Conservation (phyloP, 176 grass and related monocot genomes). For the Oryza meridionalis region DNA sequence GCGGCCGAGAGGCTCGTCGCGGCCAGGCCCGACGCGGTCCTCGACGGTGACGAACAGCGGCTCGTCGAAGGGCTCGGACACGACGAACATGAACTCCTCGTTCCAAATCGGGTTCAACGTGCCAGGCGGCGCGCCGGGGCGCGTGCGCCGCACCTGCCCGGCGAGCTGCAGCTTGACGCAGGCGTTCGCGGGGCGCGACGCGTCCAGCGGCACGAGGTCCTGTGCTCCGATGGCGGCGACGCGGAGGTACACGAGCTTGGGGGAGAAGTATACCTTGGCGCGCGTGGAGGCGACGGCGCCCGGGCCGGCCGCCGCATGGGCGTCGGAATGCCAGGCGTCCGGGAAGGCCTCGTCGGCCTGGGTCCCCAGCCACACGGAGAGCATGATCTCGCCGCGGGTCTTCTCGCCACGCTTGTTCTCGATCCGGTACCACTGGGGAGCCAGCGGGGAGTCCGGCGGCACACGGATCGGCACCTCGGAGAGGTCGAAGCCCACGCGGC, state of each 20-base stretch:
- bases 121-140: constrained; percentile 45
- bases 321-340: constrained; percentile 88
- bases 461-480: constrained; percentile 78
- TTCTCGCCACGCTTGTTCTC: constrained; percentile 71
- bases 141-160: constrained; percentile 71
- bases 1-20: constrained; percentile 78
- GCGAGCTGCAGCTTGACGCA: constrained; percentile 71
- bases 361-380: constrained; percentile 94
- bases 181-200: constrained; percentile 60
- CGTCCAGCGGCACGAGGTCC: constrained; percentile 76
- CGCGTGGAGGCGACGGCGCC: constrained; percentile 65
- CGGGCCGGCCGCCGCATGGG: constrained; percentile 40
- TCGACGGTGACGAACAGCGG: constrained; percentile 76
- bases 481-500: constrained; percentile 76
- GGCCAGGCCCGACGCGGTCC: constrained; percentile 68
- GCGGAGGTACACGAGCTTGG: constrained; percentile 85
- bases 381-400: constrained; percentile 81
- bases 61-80: constrained; percentile 84
- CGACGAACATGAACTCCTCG: constrained; percentile 96
- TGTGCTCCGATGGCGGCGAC: constrained; percentile 66
- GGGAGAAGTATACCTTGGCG: constrained; percentile 94
- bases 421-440: constrained; percentile 90
- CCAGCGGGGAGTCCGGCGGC: constrained; percentile 86
- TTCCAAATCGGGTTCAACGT: constrained; percentile 77
- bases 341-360: constrained; percentile 97